Evolutionary conservation across 805 yeast species (phyloP).

Genomic region (Clavispora santaluciae): DNA sequence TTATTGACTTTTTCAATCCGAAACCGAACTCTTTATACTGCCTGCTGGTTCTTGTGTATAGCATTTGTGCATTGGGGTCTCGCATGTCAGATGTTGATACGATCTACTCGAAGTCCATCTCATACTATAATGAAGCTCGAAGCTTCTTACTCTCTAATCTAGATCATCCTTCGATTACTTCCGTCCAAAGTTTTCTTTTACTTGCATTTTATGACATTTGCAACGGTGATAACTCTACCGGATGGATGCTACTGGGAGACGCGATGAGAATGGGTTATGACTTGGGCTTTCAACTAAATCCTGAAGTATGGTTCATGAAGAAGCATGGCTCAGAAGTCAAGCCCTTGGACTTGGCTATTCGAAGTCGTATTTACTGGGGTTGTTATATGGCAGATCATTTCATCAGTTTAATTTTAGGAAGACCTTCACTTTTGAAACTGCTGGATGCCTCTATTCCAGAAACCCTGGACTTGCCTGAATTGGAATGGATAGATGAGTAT

Average conservation of each 20-base stretch:
- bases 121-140: constrained; percentile 46
- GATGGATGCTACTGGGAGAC: constrained; percentile 60
- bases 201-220: constrained; percentile 60
- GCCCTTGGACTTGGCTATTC: constrained; percentile 50
- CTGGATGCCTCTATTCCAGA: constrained; percentile 59
- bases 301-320: constrained; percentile 53
- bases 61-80: constrained; percentile 58
- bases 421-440: constrained; percentile 51
- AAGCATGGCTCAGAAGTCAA: constrained; percentile 33
- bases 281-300: constrained; percentile 59
- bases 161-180: constrained; percentile 47
- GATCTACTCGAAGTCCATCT: constrained; percentile 36
- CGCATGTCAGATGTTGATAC: constrained; percentile 42
- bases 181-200: constrained; percentile 54
- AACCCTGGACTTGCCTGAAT: constrained; percentile 54
- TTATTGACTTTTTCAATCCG: constrained; percentile 57
- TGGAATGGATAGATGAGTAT: constrained; percentile 59
- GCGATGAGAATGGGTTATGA: constrained; percentile 64
- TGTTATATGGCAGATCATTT: constrained; percentile 61
- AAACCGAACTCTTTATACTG: constrained; percentile 49
- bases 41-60: constrained; percentile 47
- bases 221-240: constrained; percentile 51
- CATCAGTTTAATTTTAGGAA: constrained; percentile 53
- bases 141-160: constrained; percentile 35
- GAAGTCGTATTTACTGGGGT: constrained; percentile 65